Evolutionary conservation across 2,329 filamentous ascomycete genomes (phyloP).

Genomic region (Colletotrichum graminicola): DNA sequence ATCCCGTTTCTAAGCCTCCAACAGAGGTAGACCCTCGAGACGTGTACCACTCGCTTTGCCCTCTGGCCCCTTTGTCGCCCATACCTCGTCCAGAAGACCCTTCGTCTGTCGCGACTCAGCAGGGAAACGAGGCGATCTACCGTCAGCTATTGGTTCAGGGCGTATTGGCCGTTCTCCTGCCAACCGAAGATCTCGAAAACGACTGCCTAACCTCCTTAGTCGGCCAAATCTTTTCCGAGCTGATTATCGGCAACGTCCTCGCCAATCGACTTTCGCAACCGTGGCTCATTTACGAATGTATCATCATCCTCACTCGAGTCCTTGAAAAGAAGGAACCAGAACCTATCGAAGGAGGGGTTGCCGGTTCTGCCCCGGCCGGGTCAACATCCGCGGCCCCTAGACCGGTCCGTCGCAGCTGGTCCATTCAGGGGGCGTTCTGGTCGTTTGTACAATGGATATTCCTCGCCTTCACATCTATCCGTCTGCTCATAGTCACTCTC

Average conservation of each 20-base stretch:
- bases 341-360: constrained; percentile 34
- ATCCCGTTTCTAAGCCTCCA: constrained; percentile 68
- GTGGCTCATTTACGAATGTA: constrained; percentile 88
- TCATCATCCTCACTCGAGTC: constrained; percentile 76
- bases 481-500: constrained; percentile 74
- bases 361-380: constrained; percentile 21
- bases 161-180: constrained; percentile 84
- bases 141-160: constrained; percentile 89
- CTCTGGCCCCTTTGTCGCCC: constrained; percentile 84
- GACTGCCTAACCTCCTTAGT: constrained; percentile 86
- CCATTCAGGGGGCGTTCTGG: constrained; percentile 65
- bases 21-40: constrained; percentile 72
- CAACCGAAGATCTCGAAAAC: constrained; percentile 93
- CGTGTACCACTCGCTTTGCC: constrained; percentile 86
- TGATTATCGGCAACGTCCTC: constrained; percentile 86
- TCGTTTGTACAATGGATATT: constrained; percentile 67
- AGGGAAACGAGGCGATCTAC: constrained; percentile 84
- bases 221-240: constrained; percentile 88
- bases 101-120: constrained; percentile 69
- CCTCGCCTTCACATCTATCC: constrained; percentile 71
- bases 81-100: constrained; percentile 71
- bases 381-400: constrained; percentile 20
- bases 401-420: constrained; percentile 50
- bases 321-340: constrained; percentile 47
- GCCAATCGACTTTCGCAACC: constrained; percentile 86